Conservation (phyloP, 805 yeast species). For the Kuraishia borneana region DNA sequence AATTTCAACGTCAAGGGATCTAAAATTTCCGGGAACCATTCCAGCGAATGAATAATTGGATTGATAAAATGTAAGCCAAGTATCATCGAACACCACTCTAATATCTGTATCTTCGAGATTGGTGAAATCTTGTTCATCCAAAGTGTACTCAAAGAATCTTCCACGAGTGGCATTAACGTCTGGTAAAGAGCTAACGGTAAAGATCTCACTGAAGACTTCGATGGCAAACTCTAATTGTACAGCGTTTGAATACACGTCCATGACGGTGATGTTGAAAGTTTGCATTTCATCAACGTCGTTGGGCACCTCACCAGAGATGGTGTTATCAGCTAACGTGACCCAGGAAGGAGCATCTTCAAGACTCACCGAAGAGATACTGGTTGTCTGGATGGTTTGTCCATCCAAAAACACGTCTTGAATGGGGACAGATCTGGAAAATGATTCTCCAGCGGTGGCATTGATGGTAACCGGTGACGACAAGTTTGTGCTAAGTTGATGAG, state of each 20-base stretch:
- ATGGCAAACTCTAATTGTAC: slow-evolving; percentile 49
- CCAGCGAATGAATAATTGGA: slow-evolving; percentile 63
- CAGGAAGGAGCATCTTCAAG: slow-evolving; percentile 49
- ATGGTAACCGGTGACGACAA: slow-evolving; percentile 42
- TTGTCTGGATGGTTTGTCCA: slow-evolving; percentile 29
- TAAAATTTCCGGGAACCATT: slow-evolving; percentile 41
- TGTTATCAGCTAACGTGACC: slow-evolving; percentile 31
- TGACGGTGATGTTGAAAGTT: slow-evolving; percentile 41
- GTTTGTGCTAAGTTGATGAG: slow-evolving; percentile 69
- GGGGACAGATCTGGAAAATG: slow-evolving; percentile 49
- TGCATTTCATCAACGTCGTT: slow-evolving; percentile 23
- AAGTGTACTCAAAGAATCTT: slow-evolving; percentile 42
- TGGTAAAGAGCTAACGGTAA: slow-evolving; percentile 40
- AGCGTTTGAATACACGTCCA: slow-evolving; percentile 49
- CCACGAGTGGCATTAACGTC: slow-evolving; percentile 62
- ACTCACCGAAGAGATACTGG: slow-evolving; percentile 44
- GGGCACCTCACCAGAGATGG: slow-evolving; percentile 49
- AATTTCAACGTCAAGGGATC: slow-evolving; percentile 26
- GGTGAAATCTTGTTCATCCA: slow-evolving; percentile 46
- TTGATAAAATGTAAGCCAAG: slow-evolving; percentile 59
- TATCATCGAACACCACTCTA: slow-evolving; percentile 26
- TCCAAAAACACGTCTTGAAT: slow-evolving; percentile 55
- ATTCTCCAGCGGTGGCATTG: slow-evolving; percentile 56
- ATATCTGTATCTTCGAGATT: slow-evolving; percentile 38
- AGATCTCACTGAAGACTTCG: slow-evolving; percentile 39